Percentiles rank a stretch among this genome's conserved stretches.
phyloP scores from a whole-genome alignment of 2,329 filamentous ascomycete species.

The Aspergillus viridinutans region DNA sequence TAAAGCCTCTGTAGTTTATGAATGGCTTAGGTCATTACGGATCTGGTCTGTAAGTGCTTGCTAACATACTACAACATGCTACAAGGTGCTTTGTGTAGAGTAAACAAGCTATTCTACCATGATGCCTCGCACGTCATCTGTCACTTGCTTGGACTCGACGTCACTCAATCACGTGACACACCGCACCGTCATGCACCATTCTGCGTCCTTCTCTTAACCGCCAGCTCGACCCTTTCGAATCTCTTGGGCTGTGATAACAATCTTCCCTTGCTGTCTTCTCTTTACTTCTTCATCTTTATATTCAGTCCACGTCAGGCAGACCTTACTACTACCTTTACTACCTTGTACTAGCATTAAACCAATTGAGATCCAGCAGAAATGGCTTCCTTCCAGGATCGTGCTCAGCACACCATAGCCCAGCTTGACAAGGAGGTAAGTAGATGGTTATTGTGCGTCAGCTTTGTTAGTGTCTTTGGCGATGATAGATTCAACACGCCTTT shows the following conservation, averaged over 20 bases:
- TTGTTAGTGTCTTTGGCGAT: conserved; percentile 14
- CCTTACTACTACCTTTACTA: background rate
- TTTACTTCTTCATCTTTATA: background rate
- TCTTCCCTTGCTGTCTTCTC: conserved; percentile 8
- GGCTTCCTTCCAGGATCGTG: conserved; percentile 57
- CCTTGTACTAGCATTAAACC: background rate
- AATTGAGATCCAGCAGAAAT: conserved; percentile 19
- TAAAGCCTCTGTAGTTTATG: too few species aligned
- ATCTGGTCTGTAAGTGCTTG: background rate
- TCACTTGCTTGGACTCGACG: conserved; percentile 5
- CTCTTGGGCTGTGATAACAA: background rate
- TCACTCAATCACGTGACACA: conserved; percentile 19
- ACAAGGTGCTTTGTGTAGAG: background rate
- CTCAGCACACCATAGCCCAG: conserved; percentile 61
- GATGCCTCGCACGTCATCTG: background rate
- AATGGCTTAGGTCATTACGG: too few species aligned
- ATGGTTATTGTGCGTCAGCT: conserved; percentile 21
- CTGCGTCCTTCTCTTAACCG: conserved; percentile 9
- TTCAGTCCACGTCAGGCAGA: background rate
- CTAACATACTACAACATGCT: background rate
- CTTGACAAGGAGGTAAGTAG: conserved; percentile 63
- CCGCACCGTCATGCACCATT: conserved; percentile 10
- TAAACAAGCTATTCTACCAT: background rate
- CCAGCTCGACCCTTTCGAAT: conserved; percentile 15
- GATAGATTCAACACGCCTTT: background rate